Evolutionary conservation across 1,284 basidiomycete species (phyloP), one percentile per base, ranked within the genome.

Genomic region (Sphagnurus paluster): DNA sequence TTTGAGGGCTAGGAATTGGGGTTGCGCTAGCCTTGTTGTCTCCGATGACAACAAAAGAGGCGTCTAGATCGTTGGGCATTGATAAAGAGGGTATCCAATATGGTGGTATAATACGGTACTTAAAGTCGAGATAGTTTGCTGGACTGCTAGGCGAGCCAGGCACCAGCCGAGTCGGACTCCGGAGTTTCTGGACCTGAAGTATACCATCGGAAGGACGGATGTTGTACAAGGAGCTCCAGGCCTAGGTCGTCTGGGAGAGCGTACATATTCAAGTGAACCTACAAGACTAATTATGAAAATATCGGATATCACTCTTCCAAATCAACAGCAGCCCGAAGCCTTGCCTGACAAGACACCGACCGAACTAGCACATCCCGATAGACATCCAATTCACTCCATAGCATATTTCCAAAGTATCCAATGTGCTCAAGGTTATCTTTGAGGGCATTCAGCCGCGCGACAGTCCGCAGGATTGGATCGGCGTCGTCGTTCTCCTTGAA

Each of bases 361-460:
- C 54, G 55, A 4, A 61, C 48, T 32, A 69, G 45, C 6, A 69
- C 56, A 8, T 59, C 52, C 16, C 56, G 50, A 43, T 46, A 59
- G 5, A 53, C 45, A 13, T 63, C 55, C 32, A 70, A 46, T 37
- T 71, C 66, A 21, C 55, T 48, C 69, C 69, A 70, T 2, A 71
- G 46, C 9, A 54, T 48, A 24, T 56, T 46, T 5, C 48, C 54
- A 39, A 60, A 66, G 46, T 65, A 67, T 3, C 70, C 69, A 25
- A 72, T 50, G 35, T 63, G 58, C 4, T 59, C 52, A 17, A 70
- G 48, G 42, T 72, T 70, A 30, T 64, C 63, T n/a, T 57, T 52
- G 9, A 72, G 55, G 20, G 59, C 62, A 29, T 68, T 57, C 3
- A 71, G 56, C 14, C 42, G 40, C 34, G 50, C 48, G 4, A 52